Conservation (phyloP, 805 yeast species). For the Saturnispora mendoncae region DNA sequence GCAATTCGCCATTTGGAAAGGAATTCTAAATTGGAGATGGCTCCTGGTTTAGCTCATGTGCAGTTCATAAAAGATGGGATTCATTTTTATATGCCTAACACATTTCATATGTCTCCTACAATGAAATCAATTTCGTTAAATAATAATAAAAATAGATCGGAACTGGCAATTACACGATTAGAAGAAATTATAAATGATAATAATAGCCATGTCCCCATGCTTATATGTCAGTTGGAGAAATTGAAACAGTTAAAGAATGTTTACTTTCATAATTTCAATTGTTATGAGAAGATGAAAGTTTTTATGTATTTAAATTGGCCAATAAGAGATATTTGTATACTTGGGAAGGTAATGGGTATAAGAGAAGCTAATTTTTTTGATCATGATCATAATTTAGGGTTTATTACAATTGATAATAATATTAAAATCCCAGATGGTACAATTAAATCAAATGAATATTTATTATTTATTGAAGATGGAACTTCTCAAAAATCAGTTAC, state of each 20-base stretch:
- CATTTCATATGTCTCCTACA: slow-evolving; percentile 30
- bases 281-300: slow-evolving; percentile 14
- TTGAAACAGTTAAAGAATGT: slow-evolving; percentile 17
- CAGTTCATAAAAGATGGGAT: slow-evolving; percentile 20
- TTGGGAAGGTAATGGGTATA: slow-evolving; percentile 23
- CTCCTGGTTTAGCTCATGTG: slow-evolving; percentile 20
- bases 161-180: too few relatives aligned
- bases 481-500: background rate
- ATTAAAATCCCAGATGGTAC: slow-evolving; percentile 1
- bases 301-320: slow-evolving; percentile 38
- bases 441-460: slow-evolving; percentile 3
- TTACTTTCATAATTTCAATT: slow-evolving; percentile 19
- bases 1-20: slow-evolving; percentile 3
- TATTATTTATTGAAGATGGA: slow-evolving; percentile 11
- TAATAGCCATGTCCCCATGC: slow-evolving; percentile 23
- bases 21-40: slow-evolving; percentile 13
- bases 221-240: slow-evolving; percentile 24
- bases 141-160: too few relatives aligned
- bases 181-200: background rate
- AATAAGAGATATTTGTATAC: slow-evolving; percentile 25
- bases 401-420: background rate
- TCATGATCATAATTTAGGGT: background rate
- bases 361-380: background rate
- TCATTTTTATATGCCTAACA: slow-evolving; percentile 28
- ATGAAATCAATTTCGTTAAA: too few relatives aligned